Conservation (phyloP, 345 rosid genomes). For the Boechera stricta region DNA sequence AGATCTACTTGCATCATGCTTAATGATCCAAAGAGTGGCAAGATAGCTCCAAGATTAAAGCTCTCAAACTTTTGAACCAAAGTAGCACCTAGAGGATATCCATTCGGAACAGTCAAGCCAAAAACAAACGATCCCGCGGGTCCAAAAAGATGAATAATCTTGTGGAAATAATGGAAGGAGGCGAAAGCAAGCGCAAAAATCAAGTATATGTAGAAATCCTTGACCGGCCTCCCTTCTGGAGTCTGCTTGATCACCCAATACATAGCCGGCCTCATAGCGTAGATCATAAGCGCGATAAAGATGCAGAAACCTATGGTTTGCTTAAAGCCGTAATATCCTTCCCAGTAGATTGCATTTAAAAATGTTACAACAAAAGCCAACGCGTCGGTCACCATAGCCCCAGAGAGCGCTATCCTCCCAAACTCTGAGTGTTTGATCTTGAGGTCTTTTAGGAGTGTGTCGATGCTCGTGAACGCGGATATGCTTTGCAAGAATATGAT, state of each 20-base stretch:
- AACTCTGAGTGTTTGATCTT: constrained; percentile 59
- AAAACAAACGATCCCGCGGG: constrained; percentile 48
- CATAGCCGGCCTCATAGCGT: constrained; percentile 38
- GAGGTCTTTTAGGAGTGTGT: constrained; percentile 54
- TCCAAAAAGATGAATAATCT: constrained; percentile 5
- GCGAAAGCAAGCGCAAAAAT: constrained; percentile 40
- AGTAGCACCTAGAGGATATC: constrained; percentile 57
- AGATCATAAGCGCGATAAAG: background rate
- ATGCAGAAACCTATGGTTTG: constrained; percentile 17
- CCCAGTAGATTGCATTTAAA: constrained; percentile 20
- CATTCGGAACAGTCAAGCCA: constrained; percentile 51
- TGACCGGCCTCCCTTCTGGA: constrained; percentile 50
- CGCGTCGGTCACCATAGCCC: constrained; percentile 46
- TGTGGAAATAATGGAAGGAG: constrained; percentile 18
- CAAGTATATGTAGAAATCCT: constrained; percentile 37
- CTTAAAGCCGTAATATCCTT: background rate
- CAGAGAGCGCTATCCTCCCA: constrained; percentile 53
- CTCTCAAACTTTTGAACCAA: constrained; percentile 52
- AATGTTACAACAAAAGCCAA: constrained; percentile 27
- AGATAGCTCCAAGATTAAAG: constrained; percentile 39
- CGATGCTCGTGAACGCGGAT: constrained; percentile 53
- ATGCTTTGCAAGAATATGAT: constrained; percentile 34
- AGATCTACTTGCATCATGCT: constrained; percentile 35
- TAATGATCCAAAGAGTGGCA: constrained; percentile 42
- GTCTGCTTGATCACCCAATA: constrained; percentile 45